phyloP scores from a whole-genome alignment of 148 eudicot species.

The Dianthus caryophyllus region DNA sequence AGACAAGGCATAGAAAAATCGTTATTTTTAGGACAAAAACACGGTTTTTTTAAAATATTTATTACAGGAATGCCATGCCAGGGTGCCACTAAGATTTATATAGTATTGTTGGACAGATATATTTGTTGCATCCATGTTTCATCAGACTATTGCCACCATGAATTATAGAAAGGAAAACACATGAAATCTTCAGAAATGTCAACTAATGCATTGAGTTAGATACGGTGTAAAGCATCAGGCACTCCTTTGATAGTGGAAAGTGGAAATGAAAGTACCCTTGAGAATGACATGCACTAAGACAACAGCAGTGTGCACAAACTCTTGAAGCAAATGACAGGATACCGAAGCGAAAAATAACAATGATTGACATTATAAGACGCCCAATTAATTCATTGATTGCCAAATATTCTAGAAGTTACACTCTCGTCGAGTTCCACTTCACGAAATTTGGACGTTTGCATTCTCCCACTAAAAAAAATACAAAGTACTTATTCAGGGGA shows the following conservation, averaged over 20 bases:
- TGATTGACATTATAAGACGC: not conserved
- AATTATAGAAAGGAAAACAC: not conserved
- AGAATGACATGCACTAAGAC: constrained; percentile 23
- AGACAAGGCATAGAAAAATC: no score
- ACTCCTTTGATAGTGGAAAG: not conserved
- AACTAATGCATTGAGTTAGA: constrained; percentile 2
- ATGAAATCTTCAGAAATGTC: constrained; percentile 7
- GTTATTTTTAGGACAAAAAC: no score
- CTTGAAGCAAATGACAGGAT: constrained; percentile 15
- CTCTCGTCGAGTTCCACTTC: constrained; percentile 5
- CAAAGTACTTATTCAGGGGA: not conserved
- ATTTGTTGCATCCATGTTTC: no score
- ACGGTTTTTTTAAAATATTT: no score
- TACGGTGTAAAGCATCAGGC: constrained; percentile 6
- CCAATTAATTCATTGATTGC: not conserved
- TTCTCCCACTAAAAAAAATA: not conserved
- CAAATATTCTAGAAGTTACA: not conserved
- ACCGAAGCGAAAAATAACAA: constrained; percentile 6
- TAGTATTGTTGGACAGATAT: no score
- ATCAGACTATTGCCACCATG: not conserved
- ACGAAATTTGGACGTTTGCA: not conserved
- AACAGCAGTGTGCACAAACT: constrained; percentile 2
- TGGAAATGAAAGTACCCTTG: constrained; percentile 13
- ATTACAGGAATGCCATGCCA: no score
- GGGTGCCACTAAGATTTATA: no score